Base-by-base conservation (phyloP, 148 eudicot genomes). In the Chenopodium berlandieri region DNA sequence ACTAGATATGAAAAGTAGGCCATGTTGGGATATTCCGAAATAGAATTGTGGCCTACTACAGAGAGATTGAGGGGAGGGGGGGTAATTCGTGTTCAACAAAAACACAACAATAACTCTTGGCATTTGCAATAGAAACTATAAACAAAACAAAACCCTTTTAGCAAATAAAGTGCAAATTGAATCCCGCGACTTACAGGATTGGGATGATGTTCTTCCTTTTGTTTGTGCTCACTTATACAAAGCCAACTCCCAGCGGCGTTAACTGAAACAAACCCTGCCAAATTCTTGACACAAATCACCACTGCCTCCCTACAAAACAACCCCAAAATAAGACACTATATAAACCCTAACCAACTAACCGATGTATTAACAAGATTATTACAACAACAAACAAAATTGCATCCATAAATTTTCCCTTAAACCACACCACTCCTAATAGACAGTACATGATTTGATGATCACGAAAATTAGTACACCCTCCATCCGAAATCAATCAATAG, bases 201-300 rank as follows among this genome's bases (percentile, higher is more conserved):
- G 2, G 90, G 91, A 82, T 85, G 87, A 78, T 80, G 94, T 78
- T 86, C 88, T 60, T 89, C 90, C 84, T 85, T 95, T 64, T 86
- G 89, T 75, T 85, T 86, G 77, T 81, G 82, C 70, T 85, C 89
- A 80, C 88, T 89, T 8, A 88, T 82, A 80, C 91, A 88, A 78
- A 90, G 86, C 99, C 99, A 95, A 79, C 89, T 89, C 70, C 96
- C 94, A 82, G 93, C 97, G 23, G 89, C 60, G 50, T 92, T 91
- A 70, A 91, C 82, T 0, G 92, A 85, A 30, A 91, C 88, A 87
- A 87, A 83, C 4, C 99, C 97, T 6, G 91, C 84, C 70, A 89
- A 50, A 80, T 91, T 90, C 89, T 87, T 90, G 56, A 93, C 94
- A 76, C 89, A 85, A 67, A 93, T 80, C 70, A 95, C 90, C 85